Percentiles rank a stretch among this genome's conserved stretches.
Evolutionary conservation across 176 grass and related monocot genomes (phyloP).

Genomic region (Zoysia pacifica): DNA sequence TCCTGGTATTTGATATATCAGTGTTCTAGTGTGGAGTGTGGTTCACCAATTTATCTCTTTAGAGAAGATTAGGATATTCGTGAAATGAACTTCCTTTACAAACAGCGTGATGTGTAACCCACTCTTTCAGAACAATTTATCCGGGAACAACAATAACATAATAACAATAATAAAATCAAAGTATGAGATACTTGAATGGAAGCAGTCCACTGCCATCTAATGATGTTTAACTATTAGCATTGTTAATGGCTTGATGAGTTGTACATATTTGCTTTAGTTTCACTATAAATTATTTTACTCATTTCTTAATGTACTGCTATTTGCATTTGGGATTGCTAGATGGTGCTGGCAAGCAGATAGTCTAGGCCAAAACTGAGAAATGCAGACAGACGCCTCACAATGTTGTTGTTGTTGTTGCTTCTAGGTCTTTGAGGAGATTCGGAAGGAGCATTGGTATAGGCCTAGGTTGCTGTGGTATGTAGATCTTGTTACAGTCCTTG

Average conservation of each 20-base stretch:
- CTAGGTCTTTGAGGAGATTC: conserved; percentile 85
- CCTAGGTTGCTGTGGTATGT: conserved; percentile 64
- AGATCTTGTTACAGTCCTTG: conserved; percentile 70
- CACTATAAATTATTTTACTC: not conserved
- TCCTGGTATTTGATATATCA: not conserved
- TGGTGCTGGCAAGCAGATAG: conserved; percentile 27
- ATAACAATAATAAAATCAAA: not conserved
- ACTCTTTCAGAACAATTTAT: not conserved
- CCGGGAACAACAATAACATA: no score
- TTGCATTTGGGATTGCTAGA: conserved; percentile 31
- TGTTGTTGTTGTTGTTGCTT: conserved; percentile 41
- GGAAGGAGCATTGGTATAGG: conserved; percentile 83
- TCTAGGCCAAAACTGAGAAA: conserved; percentile 36
- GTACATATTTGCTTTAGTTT: not conserved
- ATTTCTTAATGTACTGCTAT: not conserved
- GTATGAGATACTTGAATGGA: not conserved
- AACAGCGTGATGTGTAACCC: not conserved
- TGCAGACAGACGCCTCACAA: conserved; percentile 34
- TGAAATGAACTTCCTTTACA: not conserved
- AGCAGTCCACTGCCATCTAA: not conserved
- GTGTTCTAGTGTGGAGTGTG: not conserved
- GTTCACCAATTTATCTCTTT: not conserved
- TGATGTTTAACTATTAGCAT: conserved; percentile 11
- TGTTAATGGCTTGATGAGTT: not conserved
- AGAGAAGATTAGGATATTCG: not conserved